Conservation (phyloP, 163 green algal genomes). For the Coccomyxa subellipsoidea region DNA sequence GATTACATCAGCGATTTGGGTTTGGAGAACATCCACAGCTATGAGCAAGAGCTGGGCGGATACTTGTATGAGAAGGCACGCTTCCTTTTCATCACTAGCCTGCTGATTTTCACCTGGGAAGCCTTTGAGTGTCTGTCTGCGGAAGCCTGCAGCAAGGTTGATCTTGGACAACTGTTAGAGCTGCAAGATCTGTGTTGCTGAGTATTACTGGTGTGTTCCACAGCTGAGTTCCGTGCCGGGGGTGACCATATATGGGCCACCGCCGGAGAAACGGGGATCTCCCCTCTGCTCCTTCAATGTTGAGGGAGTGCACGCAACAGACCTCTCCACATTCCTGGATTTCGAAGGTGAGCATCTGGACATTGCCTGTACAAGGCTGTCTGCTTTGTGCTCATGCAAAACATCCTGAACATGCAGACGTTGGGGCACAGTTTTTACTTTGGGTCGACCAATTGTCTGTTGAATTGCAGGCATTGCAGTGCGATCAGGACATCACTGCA, state of each 20-base stretch:
- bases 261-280: constrained; percentile 61
- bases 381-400: neutral
- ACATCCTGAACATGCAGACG: neutral
- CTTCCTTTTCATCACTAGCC: neutral
- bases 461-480: constrained; percentile 77
- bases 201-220: too few relatives aligned
- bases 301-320: constrained; percentile 89
- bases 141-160: neutral
- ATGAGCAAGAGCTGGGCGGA: constrained; percentile 79
- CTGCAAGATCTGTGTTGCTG: too few relatives aligned
- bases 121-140: too few relatives aligned
- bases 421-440: neutral
- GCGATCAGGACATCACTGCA: constrained; percentile 95
- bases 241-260: constrained; percentile 87
- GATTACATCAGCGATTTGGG: constrained; percentile 83
- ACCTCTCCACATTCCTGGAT: constrained; percentile 92
- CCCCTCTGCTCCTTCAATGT: constrained; percentile 93
- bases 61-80: constrained; percentile 68
- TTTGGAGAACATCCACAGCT: constrained; percentile 64
- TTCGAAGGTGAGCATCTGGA: constrained; percentile 19
- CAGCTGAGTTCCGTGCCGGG: constrained; percentile 62
- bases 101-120: neutral
- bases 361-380: neutral
- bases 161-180: too few relatives aligned
- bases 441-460: neutral